Conservation (phyloP, 257 asterid genomes). For the Solanum infundibuliforme region DNA sequence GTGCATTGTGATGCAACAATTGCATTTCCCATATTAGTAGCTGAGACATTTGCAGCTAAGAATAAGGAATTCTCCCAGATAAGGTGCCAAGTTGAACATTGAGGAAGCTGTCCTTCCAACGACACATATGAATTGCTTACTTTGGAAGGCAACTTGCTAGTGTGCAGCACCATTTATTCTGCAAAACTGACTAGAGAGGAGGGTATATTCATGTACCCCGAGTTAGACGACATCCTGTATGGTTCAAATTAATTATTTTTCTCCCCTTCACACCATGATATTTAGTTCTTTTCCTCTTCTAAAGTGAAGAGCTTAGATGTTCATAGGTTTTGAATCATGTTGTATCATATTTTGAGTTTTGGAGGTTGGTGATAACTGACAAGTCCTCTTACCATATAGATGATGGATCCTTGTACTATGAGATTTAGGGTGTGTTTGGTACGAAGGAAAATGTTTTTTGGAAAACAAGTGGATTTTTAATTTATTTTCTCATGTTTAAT, state of each 20-base stretch:
- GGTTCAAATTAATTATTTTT: neutral
- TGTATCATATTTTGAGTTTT: neutral
- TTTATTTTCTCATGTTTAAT: too few relatives aligned
- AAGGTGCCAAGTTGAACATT: neutral
- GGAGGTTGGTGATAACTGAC: neutral
- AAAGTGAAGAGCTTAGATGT: neutral
- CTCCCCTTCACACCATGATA: neutral
- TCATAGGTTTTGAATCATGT: neutral
- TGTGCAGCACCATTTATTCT: neutral
- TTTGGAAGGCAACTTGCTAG: neutral
- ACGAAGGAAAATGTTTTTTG: neutral
- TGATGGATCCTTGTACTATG: neutral
- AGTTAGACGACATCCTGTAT: neutral
- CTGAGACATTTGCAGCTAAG: neutral
- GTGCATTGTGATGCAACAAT: too few relatives aligned
- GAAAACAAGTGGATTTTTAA: too few relatives aligned
- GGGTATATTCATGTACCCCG: neutral
- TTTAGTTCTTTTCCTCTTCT: neutral
- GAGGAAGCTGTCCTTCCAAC: neutral
- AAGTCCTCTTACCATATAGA: neutral
- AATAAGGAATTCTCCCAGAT: conserved; percentile 1
- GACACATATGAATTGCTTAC: neutral
- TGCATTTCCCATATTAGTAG: too few relatives aligned
- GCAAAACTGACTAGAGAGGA: neutral
- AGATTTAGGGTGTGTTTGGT: neutral